phyloP scores from a whole-genome alignment of 2,329 filamentous ascomycete genomes.

The Xenoacremonium recifei region DNA sequence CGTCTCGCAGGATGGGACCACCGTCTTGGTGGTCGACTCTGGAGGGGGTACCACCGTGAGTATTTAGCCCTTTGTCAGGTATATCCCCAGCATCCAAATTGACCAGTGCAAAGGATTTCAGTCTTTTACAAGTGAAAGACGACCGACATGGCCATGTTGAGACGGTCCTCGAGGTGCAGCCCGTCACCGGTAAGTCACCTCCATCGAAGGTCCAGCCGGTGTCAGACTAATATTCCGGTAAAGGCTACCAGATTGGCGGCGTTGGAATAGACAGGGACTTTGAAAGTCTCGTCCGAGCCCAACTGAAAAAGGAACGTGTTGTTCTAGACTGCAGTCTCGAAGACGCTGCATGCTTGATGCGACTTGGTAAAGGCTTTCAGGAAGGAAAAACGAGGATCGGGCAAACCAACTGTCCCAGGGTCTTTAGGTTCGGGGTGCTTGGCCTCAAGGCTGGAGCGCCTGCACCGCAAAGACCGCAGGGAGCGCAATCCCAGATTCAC shows the following conservation, averaged over 20 bases:
- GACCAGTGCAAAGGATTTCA: background rate
- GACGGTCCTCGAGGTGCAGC: background rate
- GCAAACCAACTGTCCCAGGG: too few relatives aligned
- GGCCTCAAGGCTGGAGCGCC: too few relatives aligned
- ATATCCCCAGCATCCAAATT: background rate
- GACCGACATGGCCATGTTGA: background rate
- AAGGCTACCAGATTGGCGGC: background rate
- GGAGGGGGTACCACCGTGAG: background rate
- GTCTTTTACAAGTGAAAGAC: background rate
- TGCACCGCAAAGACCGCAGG: too few relatives aligned
- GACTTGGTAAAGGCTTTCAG: background rate
- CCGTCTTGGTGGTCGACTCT: background rate
- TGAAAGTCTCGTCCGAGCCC: background rate
- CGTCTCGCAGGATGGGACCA: background rate
- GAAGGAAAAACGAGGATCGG: too few relatives aligned
- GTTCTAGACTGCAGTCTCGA: background rate
- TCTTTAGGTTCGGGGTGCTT: too few relatives aligned
- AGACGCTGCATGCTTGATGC: background rate
- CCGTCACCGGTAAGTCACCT: background rate
- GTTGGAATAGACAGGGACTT: background rate
- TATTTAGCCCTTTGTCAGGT: background rate
- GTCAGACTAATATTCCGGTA: background rate
- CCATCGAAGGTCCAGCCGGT: background rate
- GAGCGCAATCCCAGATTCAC: too few relatives aligned
- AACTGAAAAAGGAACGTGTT: background rate